Base-by-base conservation (phyloP, 1,139 yeast species). In the Debaryomyces udenii region DNA sequence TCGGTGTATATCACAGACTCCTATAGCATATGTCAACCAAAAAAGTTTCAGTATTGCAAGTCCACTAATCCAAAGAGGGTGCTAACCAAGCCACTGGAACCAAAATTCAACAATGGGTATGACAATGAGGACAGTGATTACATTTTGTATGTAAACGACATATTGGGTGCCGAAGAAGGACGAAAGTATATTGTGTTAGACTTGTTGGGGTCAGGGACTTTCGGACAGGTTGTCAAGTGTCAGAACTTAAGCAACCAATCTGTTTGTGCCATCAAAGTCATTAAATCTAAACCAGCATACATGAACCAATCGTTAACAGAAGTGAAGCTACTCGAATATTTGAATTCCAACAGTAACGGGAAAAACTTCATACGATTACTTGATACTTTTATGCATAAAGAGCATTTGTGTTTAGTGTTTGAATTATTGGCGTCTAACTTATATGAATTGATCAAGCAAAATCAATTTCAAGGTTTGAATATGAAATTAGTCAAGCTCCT, bases 161-260 rank as follows among this genome's bases (percentile, higher is more conserved):
- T 93, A 14, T 68, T 94, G 36, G 99, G 99, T 2, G 76, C 81
- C 2, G 94, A 89, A 56, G 96, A 89, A 52, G 91, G 90, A 42
- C 73, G 93, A 43, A 84, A 88, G 57, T 91, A 91, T 59, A 74
- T 93, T 55, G 97, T 94, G 3, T 68, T 93, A 47, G 98, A 93
- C 62, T 76, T 93, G 17, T 66, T 94, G 35, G 99, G 99, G 0
- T 93, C 91, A 50, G 99, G 99, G 3, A 91, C 99, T 0, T 93
- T 94, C 74, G 99, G 99, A 4, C 99, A 93, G 64, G 99, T 94
- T 40, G 98, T 91, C 26, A 93, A 93, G 64, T 93, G 98, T 65
- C 99, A 93, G 63, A 90, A 93, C 61, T 72, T 93, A 62, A 71
- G 81, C 37, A 90, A 94, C 35, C 94, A 89, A 57, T 91, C 89